Base-by-base conservation (phyloP, 768 basidiomycete species). In the Austroboletus eburneus region DNA sequence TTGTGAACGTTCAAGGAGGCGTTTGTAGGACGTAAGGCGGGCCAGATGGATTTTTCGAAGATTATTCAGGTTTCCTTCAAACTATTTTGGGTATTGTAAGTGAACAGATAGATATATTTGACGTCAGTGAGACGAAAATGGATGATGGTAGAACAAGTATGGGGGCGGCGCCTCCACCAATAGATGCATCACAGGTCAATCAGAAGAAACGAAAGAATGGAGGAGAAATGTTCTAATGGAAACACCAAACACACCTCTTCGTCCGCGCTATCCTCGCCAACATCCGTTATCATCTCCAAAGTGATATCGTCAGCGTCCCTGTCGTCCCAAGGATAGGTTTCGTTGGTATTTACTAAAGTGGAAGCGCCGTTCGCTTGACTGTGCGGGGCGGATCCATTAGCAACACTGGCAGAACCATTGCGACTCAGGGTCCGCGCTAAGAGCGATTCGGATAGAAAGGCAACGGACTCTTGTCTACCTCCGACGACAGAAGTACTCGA, bases 1-100 rank as follows among this genome's bases (percentile, higher is more conserved):
- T 56, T 92, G 91, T 0, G 87, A 77, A 33, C 84, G 83, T 54
- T 92, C 89, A 12, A 92, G 75, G 2, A 92, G 73, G 2, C 89
- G 78, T 58, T 85, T 91, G 66, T 87, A 85, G 47, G 83, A 79
- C 14, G 81, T 74, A 13, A 90, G 75, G 55, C 86, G 87, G 32
- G 62, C 62, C 24, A 69, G 64, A 52, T 80, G 78, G 18, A 76
- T 56, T 16, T 61, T 62, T 9, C 68, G 59, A 29, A 79, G 63
- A 36, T 63, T 56, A 34, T 71, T 63, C 39, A 80, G 56, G 17
- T 72, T 71, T 22, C 57, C 53, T 49, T 77, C 71, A 55, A 79
- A 71, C 78, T 79, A 49, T 20, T 42, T 29, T 33, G 39, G 32
- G 5, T 10, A 37, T 47, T 2, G 37, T 51, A 18, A 49, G 48